Evolutionary conservation across 2,329 filamentous ascomycete genomes (phyloP), one percentile per base, ranked within the genome.

Genomic region (Penicillium digitatum): DNA sequence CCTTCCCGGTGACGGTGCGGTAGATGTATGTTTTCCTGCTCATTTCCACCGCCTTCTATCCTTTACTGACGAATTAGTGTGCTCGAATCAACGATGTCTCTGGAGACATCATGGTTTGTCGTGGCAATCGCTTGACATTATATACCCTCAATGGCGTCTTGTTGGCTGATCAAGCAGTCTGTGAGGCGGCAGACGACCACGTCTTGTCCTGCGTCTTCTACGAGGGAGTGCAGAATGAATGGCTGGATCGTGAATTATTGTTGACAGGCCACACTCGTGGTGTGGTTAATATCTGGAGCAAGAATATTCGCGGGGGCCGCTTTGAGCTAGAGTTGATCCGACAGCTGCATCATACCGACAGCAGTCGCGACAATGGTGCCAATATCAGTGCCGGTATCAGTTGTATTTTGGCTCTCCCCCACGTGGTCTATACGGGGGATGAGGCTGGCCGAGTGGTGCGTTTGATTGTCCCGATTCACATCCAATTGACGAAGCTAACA

Each of bases 371-470:
- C 80, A 77, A 82, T 69, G 74, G 84, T 67, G 64, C 72, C 34
- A 81, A 81, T 59, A 78, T 77, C 55, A 69, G 64, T 38, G 86
- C 87, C 2, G 86, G 87, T 0, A 92, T 97, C 57, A 95, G 89
- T 35, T 95, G 89, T 69, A 88, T 99, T 49, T 80, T 89, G 54
- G 88, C 93, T 3, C 88, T 92, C 81, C 85, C 89, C 50, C 86
- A 87, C 59, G 82, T 87, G 58, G 86, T 97, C 10, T 97, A 96
- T 73, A 96, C 92, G 0, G 94, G 93, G 3, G 94, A 97, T 76
- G 94, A 97, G 61, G 88, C 91, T 60, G 94, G 94, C 29, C 82
- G 87, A 78, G 93, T 99, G 74, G 89, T 94, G 69, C 83, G 86
- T 54, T 38, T 46, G 22, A 27, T 16, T 24, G 9, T 10, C 18